Evolutionary conservation across 106 monocot species (phyloP).

Genomic region (Ottelia alismoides): DNA sequence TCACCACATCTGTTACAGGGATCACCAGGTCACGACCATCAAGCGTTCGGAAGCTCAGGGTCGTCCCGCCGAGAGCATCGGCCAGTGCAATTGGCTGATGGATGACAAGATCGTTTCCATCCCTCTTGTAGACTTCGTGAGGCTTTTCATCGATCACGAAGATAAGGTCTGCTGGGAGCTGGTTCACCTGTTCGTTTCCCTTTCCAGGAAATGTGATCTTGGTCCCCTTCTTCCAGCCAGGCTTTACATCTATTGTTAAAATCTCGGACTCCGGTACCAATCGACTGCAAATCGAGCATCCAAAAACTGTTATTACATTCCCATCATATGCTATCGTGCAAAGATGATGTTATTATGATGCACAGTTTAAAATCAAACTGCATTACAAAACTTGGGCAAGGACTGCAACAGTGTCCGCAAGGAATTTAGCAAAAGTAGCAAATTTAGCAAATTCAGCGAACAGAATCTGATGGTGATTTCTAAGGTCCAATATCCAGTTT

Average conservation of each 20-base stretch:
- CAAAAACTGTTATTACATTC: too few relatives aligned
- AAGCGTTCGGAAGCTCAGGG: slow-evolving; percentile 30
- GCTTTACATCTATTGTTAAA: slow-evolving; percentile 58
- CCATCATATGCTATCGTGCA: too few relatives aligned
- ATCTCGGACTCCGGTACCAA: slow-evolving; percentile 49
- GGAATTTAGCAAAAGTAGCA: too few relatives aligned
- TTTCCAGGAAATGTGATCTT: slow-evolving; percentile 81
- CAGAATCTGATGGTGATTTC: too few relatives aligned
- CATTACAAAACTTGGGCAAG: too few relatives aligned
- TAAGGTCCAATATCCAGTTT: too few relatives aligned
- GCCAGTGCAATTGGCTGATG: slow-evolving; percentile 39
- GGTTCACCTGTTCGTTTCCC: slow-evolving; percentile 45
- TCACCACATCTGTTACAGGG: slow-evolving; percentile 40
- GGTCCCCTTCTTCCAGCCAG: slow-evolving; percentile 92
- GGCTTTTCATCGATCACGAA: slow-evolving; percentile 89
- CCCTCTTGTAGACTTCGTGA: slow-evolving; percentile 59
- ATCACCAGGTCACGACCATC: slow-evolving; percentile 49
- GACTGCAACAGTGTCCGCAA: too few relatives aligned
- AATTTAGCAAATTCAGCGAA: too few relatives aligned
- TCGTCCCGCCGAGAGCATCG: slow-evolving; percentile 57
- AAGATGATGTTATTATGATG: too few relatives aligned
- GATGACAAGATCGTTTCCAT: slow-evolving; percentile 66
- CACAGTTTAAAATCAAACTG: too few relatives aligned
- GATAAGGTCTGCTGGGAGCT: slow-evolving; percentile 51
- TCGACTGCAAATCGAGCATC: too few relatives aligned